Evolutionary conservation across 495 filamentous ascomycete genomes (phyloP).

Genomic region (Tuber microsphaerosporum): DNA sequence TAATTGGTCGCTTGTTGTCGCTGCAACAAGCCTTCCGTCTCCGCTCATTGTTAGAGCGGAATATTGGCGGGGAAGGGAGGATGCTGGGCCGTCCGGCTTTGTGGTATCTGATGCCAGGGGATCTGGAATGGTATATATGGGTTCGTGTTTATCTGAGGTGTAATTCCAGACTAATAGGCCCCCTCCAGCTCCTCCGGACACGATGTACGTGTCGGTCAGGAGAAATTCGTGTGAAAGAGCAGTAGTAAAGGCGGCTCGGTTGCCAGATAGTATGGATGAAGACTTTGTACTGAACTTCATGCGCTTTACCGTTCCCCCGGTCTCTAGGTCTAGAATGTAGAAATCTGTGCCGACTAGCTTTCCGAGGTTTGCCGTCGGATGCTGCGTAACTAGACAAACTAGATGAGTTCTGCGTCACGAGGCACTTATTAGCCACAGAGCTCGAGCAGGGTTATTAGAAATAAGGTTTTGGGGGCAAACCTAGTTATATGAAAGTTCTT

Average conservation of each 20-base stretch:
- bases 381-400: constrained; percentile 38
- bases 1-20: constrained; percentile 41
- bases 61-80: constrained; percentile 31
- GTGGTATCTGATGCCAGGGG: constrained; percentile 28
- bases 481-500: constrained; percentile 42
- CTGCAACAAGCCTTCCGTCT: constrained; percentile 38
- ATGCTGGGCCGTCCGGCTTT: constrained; percentile 14
- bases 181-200: constrained; percentile 41
- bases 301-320: constrained; percentile 23
- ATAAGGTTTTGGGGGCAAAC: constrained; percentile 13
- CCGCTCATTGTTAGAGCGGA: constrained; percentile 38
- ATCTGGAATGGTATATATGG: constrained; percentile 36
- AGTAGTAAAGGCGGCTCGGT: constrained; percentile 35
- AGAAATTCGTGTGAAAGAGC: constrained; percentile 40
- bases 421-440: not conserved
- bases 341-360: constrained; percentile 41
- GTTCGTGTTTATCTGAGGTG: constrained; percentile 15
- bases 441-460: not conserved
- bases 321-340: constrained; percentile 36
- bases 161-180: constrained; percentile 41
- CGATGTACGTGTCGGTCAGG: constrained; percentile 39
- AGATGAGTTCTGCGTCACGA: constrained; percentile 31
- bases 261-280: constrained; percentile 14
- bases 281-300: constrained; percentile 34
- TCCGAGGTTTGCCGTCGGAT: constrained; percentile 29